phyloP scores from a whole-genome alignment of 2,329 filamentous ascomycete genomes.

The Curvularia sp. region DNA sequence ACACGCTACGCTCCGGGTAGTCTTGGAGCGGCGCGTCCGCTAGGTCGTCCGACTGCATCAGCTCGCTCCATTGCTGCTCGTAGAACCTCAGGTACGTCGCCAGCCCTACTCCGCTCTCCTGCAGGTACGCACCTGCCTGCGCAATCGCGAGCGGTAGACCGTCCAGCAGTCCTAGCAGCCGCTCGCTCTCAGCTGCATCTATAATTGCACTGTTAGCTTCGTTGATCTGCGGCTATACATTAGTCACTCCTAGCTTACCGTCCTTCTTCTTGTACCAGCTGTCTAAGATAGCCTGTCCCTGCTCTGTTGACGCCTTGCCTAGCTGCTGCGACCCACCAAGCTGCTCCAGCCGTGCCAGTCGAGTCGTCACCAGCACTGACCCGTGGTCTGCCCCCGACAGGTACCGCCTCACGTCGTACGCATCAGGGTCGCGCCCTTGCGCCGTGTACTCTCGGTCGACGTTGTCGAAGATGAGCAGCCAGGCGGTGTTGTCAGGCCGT shows the following conservation, averaged over 20 bases:
- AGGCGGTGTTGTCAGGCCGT: no score
- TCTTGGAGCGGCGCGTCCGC: slow-evolving; percentile 27
- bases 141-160: no score
- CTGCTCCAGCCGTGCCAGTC: no score
- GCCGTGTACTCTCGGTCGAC: background rate
- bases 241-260: slow-evolving; percentile 11
- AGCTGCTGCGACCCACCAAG: slow-evolving; percentile 22
- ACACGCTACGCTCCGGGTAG: slow-evolving; percentile 25
- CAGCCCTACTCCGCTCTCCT: slow-evolving; percentile 24
- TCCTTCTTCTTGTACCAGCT: slow-evolving; percentile 24
- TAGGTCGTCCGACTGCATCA: slow-evolving; percentile 24
- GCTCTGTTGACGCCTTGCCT: slow-evolving; percentile 16
- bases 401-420: slow-evolving; percentile 15
- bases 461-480: slow-evolving; percentile 21
- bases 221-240: no score
- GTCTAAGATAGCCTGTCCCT: slow-evolving; percentile 26
- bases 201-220: no score
- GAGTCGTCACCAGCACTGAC: slow-evolving; percentile 18
- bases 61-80: slow-evolving; percentile 35
- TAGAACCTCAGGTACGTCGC: slow-evolving; percentile 33
- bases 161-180: no score
- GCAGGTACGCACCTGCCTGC: no score
- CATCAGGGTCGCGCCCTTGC: background rate
- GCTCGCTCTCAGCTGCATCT: no score
- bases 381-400: slow-evolving; percentile 29